Evolutionary conservation across 306 rosid genomes (phyloP), one percentile per base, ranked within the genome.

Genomic region (Morella rubra): DNA sequence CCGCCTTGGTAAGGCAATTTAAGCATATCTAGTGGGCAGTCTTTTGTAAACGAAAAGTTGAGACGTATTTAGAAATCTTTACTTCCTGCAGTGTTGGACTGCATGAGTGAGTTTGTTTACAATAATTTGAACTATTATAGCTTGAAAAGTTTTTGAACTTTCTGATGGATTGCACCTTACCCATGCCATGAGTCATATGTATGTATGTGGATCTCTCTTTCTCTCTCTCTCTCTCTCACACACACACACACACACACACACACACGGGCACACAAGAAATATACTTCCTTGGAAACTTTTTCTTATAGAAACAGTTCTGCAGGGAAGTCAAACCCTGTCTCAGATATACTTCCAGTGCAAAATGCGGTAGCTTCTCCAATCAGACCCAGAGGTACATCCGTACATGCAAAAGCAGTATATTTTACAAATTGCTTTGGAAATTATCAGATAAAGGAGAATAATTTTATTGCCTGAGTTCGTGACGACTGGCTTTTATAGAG

Each of bases 271-370:
- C 32, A 27, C 32, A 27, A 27, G 32, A 27, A 27, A 27, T 27
- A 27, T 2, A 27, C 32, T 27, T 27, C 32, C 32, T 27, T 44
- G 4, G n/a, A 2, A 0, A 2, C 32, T 74, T 61, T 65, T 44
- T 19, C 66, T 73, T 45, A 19, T 75, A 14, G 51, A 24, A 41
- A 56, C 44, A 11, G 47, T 54, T 58, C 24, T 76, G 67, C 84
- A 85, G 88, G 77, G 68, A 69, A 76, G 64, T 72, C 82, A 19
- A 61, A 61, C 73, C 64, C 72, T 42, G 77, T 45, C 65, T 56
- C 66, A 45, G 56, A 47, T 50, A 65, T 16, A 44, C 70, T 67
- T 55, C 53, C 20, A 6, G 79, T 16, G 49, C 72, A 60, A 69
- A 51, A 54, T 60, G 74, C 67, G 73, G 83, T 53, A 75, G 45